Evolutionary conservation across 108 stramenopile genomes (phyloP).

Genomic region (Skeletonema marinoi): DNA sequence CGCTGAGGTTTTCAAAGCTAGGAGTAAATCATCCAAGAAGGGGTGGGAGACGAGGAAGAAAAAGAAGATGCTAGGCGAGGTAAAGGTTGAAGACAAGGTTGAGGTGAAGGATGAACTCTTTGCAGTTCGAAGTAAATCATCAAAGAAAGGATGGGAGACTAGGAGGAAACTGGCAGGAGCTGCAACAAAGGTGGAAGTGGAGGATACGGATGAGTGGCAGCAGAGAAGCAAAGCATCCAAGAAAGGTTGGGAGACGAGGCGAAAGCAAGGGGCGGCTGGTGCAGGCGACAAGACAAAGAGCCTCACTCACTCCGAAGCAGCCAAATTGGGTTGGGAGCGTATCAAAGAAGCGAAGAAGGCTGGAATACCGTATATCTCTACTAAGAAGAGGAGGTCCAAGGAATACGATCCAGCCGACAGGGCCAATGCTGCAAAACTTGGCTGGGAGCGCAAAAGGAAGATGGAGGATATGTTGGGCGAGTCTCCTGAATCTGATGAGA

Average conservation of each 20-base stretch:
- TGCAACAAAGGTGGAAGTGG: background rate
- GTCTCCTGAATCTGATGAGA: background rate
- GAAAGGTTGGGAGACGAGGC: background rate
- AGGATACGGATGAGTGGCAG: background rate
- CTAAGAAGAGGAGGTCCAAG: no score
- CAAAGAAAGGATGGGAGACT: background rate
- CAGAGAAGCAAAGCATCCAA: background rate
- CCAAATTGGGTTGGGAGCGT: background rate
- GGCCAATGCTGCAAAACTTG: background rate
- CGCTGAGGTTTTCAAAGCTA: background rate
- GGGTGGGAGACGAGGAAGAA: slow-evolving; percentile 1
- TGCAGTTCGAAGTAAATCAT: background rate
- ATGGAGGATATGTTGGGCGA: background rate
- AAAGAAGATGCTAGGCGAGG: background rate
- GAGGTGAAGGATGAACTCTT: background rate
- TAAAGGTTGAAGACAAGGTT: background rate
- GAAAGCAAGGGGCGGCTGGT: background rate
- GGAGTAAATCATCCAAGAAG: background rate
- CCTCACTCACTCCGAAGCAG: background rate
- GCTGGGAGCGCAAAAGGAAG: background rate
- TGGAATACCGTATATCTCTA: no score
- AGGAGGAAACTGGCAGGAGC: background rate
- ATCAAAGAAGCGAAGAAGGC: no score
- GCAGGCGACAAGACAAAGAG: background rate
- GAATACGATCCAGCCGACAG: no score